Conservation (phyloP, 495 filamentous ascomycete genomes). For the Penicillium egyptiacum region DNA sequence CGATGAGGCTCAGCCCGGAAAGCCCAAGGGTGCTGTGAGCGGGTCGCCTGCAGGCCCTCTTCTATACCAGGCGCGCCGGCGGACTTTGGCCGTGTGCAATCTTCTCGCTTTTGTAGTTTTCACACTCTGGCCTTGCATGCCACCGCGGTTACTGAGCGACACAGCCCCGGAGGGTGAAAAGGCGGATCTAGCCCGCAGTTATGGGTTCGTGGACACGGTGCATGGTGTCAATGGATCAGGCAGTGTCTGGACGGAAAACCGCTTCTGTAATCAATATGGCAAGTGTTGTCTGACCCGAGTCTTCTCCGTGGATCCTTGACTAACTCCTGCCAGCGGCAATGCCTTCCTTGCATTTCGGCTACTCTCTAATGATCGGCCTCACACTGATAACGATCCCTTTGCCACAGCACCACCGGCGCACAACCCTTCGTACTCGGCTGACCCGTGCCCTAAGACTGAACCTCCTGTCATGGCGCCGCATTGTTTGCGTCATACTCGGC, state of each 20-base stretch:
- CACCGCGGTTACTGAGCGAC: conserved; percentile 66
- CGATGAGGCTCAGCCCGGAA: conserved; percentile 39
- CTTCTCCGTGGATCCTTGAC: conserved; percentile 9
- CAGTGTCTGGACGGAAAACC: conserved; percentile 72
- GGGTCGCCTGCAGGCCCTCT: conserved; percentile 48
- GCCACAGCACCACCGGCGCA: conserved; percentile 34
- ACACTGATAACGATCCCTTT: conserved; percentile 61
- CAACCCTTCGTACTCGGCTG: conserved; percentile 22
- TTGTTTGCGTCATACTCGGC: conserved; percentile 52
- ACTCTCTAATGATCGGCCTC: conserved; percentile 71
- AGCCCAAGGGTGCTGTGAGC: conserved; percentile 32
- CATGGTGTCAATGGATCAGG: conserved; percentile 61
- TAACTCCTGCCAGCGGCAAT: conserved; percentile 58
- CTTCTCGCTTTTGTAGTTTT: conserved; percentile 76
- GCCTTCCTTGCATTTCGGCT: conserved; percentile 80
- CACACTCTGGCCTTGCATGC: conserved; percentile 79
- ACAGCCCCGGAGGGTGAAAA: conserved; percentile 40
- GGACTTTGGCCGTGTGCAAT: conserved; percentile 74
- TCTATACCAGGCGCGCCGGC: conserved; percentile 60
- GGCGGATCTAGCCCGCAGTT: conserved; percentile 53
- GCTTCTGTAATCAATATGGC: conserved; percentile 67
- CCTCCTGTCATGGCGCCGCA: conserved; percentile 44
- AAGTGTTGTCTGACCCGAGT: conserved; percentile 16
- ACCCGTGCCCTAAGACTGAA: conserved; percentile 24
- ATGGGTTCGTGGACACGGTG: conserved; percentile 75